Base-by-base conservation (phyloP, 164 flowering plant genomes). In the Pachysandra terminalis region DNA sequence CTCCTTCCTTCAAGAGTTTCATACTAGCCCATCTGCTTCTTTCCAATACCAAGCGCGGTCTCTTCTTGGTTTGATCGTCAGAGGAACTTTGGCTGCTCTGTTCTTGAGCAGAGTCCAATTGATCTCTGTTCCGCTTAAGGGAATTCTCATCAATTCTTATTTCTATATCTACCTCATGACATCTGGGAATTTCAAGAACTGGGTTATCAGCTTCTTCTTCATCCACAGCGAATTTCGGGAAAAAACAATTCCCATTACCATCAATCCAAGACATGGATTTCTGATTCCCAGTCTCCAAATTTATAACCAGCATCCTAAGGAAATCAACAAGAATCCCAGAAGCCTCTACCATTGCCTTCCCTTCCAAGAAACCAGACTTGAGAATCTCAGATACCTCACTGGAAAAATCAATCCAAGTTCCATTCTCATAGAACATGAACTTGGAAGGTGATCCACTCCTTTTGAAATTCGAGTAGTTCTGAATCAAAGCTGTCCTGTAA, bases 241-340 rank as follows among this genome's bases (percentile, higher is more conserved):
- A 86, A 41, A 82, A 84, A 63, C 79, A 77, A 49, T 74, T 74
- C 2, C 80, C 81, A 0, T 59, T 26, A 0, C 68, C 82, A 71
- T 86, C 90, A 26, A 86, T 84, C 90, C 90, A 86, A 26, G 87
- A 72, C 60, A 84, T 73, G 0, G 85, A 80, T 37, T 81, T 54
- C 24, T 62, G 61, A 27, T 55, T 52, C 7, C 81, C 80, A 8
- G 77, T 67, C 9, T 22, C 63, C 24, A 75, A 57, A 25, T 84
- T 81, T 13, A 78, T 64, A 73, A 73, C 74, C 62, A 80, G 9
- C 89, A 85, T 85, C 41, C 81, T 56, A 13, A 68, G 21, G 54
- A 85, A 81, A 71, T 85, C 86, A 35, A 85, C 63, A 7, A 80
- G 16, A 52, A 63, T 77, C 49, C 12, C 51, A 12, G 61, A 16